Base-by-base conservation (phyloP, 495 filamentous ascomycete species). In the Neurospora sp. region DNA sequence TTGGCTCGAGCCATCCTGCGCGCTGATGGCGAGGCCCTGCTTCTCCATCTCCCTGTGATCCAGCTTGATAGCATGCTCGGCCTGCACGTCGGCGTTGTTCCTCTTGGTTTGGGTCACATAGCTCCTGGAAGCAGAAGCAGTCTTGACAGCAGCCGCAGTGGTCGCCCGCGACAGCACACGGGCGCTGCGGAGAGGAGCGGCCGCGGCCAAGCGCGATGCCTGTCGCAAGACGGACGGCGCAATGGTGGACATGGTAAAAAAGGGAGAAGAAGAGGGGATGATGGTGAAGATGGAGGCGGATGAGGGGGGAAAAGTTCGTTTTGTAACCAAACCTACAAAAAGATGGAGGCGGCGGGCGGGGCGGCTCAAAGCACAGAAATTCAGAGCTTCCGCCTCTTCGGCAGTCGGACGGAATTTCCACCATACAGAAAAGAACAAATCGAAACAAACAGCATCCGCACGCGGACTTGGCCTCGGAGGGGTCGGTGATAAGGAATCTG, bases 21-120 rank as follows among this genome's bases (percentile, higher is more conserved):
- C 90, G 70, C 86, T 86, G 74, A 89, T 81, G 31, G 83, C 83
- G 0, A 90, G 86, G 13, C 86, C 88, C 31, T 92, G 90, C 48
- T 94, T 92, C 83, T 94, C 85, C 77, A 97, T 93, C 5, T 90
- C 89, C 78, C 92, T 90, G 82, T 94, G 93, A 73, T 98, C 93
- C 71, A 92, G 86, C 76, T 89, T 89, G 83, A 97, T 93, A 39
- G 93, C 88, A 15, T 90, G 91, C 74, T 96, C 94, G 59, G 93
- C 85, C 75, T 89, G 91, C 78, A 97, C 92, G 78, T 94, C 92
- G 31, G 94, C 94, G 82, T 90, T 88, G 74, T 89, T 89, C 73
- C 89, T 85, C 83, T 92, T 93, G 76, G 92, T 90, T 81, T 93
- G 90, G n/a, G 93, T 91, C 75, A 97, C 94, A 85, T 96, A 98